Evolutionary conservation across 2,329 filamentous ascomycete genomes (phyloP), one percentile per base, ranked within the genome.

Genomic region (Paradendryphiella salina): DNA sequence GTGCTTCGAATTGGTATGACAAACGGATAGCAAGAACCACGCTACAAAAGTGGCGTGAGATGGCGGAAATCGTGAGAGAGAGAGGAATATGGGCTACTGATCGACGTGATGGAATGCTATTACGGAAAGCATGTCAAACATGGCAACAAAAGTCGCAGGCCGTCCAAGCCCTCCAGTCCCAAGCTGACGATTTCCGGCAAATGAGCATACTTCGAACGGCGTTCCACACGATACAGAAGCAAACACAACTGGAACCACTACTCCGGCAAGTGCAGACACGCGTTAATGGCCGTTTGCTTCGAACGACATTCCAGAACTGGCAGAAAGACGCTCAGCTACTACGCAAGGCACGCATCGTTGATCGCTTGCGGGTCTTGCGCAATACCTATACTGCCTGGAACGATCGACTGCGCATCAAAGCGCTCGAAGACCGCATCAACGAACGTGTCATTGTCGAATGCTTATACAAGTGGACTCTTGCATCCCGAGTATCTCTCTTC

Each of bases 361-460:
- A 85, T 62, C 77, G 73, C 9, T 66, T 75, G 57, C 79, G 82
- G 37, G 66, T 85, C 21, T 62, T 85, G 41, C 79, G 78, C 41
- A 83, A 83, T 64, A 76, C 81, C 3, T 84, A 81, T 75, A 84
- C 79, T 1, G 73, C 75, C 9, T 87, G 85, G 85, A 86, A 86
- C 56, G 82, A 86, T 60, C 73, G 74, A 13, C 74, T 85, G 13
- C 81, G 84, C 14, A 79, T 76, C 54, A 75, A 79, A 58, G 77
- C 78, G 13, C 68, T 86, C 1, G 72, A 70, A 40, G 72, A 76
- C 15, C 79, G 77, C 11, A 81, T 85, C 39, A 76, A 85, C 55
- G 78, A 82, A 55, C 78, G 84, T 3, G 57, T 85, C 33, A 72
- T 82, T 34, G 70, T 81, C 23, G 79, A 86, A 61, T 70, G 75